Evolutionary conservation across 306 rosid genomes (phyloP), one percentile per base, ranked within the genome.

Genomic region (Quercus alba): DNA sequence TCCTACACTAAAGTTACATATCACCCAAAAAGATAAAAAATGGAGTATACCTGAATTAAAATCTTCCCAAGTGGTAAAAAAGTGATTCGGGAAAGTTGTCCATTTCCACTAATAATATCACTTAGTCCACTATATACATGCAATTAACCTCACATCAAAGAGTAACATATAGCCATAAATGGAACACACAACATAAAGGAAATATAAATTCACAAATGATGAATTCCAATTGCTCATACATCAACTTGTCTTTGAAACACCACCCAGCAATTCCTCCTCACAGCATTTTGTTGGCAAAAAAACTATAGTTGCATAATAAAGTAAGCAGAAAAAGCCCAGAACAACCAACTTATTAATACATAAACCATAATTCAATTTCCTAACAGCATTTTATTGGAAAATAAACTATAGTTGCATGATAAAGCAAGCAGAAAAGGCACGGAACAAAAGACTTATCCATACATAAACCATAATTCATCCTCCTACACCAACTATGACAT

Each of bases 41-140:
- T 19, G 4, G 26, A 25, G 20, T 14, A 80, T 81, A 88, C 99
- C 97, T 95, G 97, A 80, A 95, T 97, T 19, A 95, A 78, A 83
- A 95, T 93, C 88, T 95, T 95, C 49, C 99, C 99, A 28, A 63
- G 5, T 63, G 70, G 10, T 7, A 63, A 63, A 5, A 63, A 63
- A 12, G 70, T 26, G 41, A 63, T 63, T 28, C 35, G 0, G 41
- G 15, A 28, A 4, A 26, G 20, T 5, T 14, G 20, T 62, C 68
- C 19, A 62, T 9, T 49, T 15, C 35, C 6, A 14, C 33, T 25
- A 62, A 62, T 62, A 18, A 62, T 25, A 62, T 62, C 28, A 13
- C 19, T 62, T 15, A 62, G 28, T 12, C 5, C 35, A 13, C 38
- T 62, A 3, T 10, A 59, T 59, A 49, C 17, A 21, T 21, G 52